These are phyloP conservation scores for Fomitopsis serialis DNA, from an alignment of 768 basidiomycete species.

Conservation along the genomic window DNA sequence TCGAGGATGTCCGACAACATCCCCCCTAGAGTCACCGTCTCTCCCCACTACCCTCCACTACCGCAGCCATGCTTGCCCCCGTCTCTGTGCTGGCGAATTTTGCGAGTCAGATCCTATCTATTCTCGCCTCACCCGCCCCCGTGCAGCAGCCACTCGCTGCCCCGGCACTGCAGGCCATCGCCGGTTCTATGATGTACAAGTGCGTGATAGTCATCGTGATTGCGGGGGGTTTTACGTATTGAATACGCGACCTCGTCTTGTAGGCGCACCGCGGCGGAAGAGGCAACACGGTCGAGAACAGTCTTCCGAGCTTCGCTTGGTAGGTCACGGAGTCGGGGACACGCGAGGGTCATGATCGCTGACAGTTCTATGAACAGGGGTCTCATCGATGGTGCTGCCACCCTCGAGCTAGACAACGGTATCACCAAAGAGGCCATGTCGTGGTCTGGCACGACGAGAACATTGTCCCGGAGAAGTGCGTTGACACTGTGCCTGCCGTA, in stretches of 20 bases:
- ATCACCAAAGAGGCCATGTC: conserved; percentile 67
- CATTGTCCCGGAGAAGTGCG: conserved; percentile 59
- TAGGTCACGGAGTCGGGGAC: conserved; percentile 22
- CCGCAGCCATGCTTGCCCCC: conserved; percentile 9
- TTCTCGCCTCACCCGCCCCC: conserved; percentile 25
- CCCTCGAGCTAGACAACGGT: conserved; percentile 76
- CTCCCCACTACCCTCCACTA: not conserved
- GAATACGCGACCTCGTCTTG: conserved; percentile 2
- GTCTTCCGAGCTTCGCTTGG: conserved; percentile 74
- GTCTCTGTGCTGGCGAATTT: conserved; percentile 12
- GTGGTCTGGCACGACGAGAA: conserved; percentile 80
- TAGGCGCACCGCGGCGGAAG: conserved; percentile 76
- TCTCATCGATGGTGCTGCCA: conserved; percentile 69
- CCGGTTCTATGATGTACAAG: conserved; percentile 48
- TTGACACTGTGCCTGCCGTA: conserved; percentile 62
- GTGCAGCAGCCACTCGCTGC: conserved; percentile 20
- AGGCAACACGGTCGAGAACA: conserved; percentile 71
- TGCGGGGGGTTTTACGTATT: conserved; percentile 7
- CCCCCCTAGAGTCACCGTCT: not conserved
- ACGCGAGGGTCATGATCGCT: not conserved
- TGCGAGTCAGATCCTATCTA: conserved; percentile 10
- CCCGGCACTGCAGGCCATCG: conserved; percentile 9
- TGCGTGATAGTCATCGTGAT: conserved; percentile 12
- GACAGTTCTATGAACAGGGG: conserved; percentile 40
- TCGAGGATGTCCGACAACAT: not conserved